These are phyloP conservation scores for Fusarium hostae DNA, from an alignment of 2,329 filamentous ascomycete genomes.

Conservation along the genomic window DNA sequence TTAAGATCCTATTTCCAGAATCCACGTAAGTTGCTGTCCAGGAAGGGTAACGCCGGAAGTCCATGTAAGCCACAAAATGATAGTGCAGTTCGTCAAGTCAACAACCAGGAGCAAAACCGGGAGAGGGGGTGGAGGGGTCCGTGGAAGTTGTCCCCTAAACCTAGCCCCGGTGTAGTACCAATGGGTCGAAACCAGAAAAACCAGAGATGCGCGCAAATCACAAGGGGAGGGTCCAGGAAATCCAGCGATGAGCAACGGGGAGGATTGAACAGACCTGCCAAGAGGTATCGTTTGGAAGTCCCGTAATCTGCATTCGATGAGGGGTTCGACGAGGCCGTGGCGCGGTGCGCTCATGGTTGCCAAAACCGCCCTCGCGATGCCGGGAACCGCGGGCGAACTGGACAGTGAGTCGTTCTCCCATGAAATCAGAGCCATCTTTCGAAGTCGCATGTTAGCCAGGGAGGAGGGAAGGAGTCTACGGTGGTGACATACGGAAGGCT, in stretches of 20 bases:
- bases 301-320: constrained; percentile 96
- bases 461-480: constrained; percentile 21
- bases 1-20: constrained; percentile 94
- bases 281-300: constrained; percentile 97
- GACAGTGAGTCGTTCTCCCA: constrained; percentile 96
- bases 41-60: constrained; percentile 52
- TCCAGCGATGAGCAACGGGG: constrained; percentile 67
- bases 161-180: constrained; percentile 43
- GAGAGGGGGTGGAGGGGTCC: constrained; percentile 40
- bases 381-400: constrained; percentile 94
- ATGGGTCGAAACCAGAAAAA: constrained; percentile 45
- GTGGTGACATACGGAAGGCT: constrained; percentile 70
- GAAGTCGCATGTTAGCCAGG: constrained; percentile 40
- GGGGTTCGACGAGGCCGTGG: constrained; percentile 91
- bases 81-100: constrained; percentile 54
- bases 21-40: constrained; percentile 82
- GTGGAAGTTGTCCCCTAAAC: constrained; percentile 45
- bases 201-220: constrained; percentile 48
- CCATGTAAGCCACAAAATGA: constrained; percentile 52
- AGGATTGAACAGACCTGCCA: constrained; percentile 95
- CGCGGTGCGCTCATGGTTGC: constrained; percentile 65
- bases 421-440: constrained; percentile 94
- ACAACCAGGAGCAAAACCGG: constrained; percentile 46
- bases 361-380: constrained; percentile 62
- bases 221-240: constrained; percentile 52